These are phyloP conservation scores for Solanum pinnatisectum DNA, from an alignment of 257 asterid genomes.

Conservation along the genomic window DNA sequence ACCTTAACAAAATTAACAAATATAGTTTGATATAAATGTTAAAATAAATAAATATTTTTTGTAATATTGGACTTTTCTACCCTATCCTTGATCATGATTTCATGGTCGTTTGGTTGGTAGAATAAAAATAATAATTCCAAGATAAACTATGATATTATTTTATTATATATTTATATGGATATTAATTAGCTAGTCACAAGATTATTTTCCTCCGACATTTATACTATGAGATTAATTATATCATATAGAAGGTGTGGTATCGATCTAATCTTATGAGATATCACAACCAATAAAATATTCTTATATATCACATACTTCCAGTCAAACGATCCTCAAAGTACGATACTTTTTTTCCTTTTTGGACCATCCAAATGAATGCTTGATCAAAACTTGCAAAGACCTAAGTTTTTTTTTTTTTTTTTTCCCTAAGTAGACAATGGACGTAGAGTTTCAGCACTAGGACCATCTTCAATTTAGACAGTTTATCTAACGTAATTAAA, in stretches of 20 bases:
- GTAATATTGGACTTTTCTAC: neutral
- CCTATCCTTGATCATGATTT: neutral
- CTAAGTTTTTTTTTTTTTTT: neutral
- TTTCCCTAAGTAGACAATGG: neutral
- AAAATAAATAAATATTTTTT: no score
- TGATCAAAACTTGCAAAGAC: neutral
- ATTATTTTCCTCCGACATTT: no score
- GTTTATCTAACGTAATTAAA: neutral
- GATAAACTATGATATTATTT: no score
- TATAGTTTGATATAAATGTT: neutral
- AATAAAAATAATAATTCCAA: accelerated
- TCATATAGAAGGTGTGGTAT: neutral
- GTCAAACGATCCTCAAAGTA: no score
- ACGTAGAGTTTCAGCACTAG: neutral
- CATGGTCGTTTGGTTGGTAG: neutral
- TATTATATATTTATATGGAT: no score
- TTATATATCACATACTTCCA: no score
- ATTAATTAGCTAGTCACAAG: no score
- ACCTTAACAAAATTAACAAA: no score
- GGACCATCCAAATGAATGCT: neutral
- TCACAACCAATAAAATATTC: no score
- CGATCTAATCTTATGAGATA: neutral
- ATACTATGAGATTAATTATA: neutral
- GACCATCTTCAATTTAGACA: neutral
- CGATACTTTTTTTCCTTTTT: neutral